These are phyloP conservation scores for Knufia fluminis DNA, from an alignment of 2,329 filamentous ascomycete genomes.

Conservation along the genomic window DNA sequence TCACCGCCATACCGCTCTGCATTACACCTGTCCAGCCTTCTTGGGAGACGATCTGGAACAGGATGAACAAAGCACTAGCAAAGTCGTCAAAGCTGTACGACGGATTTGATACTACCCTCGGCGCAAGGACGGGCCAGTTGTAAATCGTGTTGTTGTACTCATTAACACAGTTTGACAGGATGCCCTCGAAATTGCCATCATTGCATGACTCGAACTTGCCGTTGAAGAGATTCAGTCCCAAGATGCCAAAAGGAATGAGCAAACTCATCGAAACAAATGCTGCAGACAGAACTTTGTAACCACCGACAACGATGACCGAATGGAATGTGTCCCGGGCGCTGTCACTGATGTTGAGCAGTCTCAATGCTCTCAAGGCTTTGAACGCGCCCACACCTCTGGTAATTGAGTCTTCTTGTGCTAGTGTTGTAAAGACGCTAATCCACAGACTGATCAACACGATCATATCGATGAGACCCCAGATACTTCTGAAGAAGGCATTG, in stretches of 20 bases:
- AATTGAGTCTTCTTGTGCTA: conserved; percentile 72
- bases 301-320: conserved; percentile 85
- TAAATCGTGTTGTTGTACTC: conserved; percentile 72
- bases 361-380: conserved; percentile 85
- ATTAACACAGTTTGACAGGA: conserved; percentile 65
- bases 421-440: conserved; percentile 81
- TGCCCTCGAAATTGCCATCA: conserved; percentile 44
- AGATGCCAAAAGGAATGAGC: conserved; percentile 92
- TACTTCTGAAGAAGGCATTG: conserved; percentile 91
- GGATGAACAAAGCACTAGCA: conserved; percentile 82
- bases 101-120: conserved; percentile 68
- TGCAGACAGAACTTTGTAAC: conserved; percentile 87
- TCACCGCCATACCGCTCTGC: conserved; percentile 72
- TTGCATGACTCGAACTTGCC: conserved; percentile 75
- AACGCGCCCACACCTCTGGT: conserved; percentile 91
- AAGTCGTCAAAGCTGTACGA: conserved; percentile 94
- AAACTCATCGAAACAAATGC: conserved; percentile 91
- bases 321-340: conserved; percentile 94
- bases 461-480: conserved; percentile 93
- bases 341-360: conserved; percentile 89
- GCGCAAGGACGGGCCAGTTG: conserved; percentile 76
- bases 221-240: conserved; percentile 86
- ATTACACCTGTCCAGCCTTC: conserved; percentile 97
- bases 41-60: conserved; percentile 97
- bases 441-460: conserved; percentile 86